phyloP scores from a whole-genome alignment of 1,284 basidiomycete genomes.

The Salmacisia buchloeana region DNA sequence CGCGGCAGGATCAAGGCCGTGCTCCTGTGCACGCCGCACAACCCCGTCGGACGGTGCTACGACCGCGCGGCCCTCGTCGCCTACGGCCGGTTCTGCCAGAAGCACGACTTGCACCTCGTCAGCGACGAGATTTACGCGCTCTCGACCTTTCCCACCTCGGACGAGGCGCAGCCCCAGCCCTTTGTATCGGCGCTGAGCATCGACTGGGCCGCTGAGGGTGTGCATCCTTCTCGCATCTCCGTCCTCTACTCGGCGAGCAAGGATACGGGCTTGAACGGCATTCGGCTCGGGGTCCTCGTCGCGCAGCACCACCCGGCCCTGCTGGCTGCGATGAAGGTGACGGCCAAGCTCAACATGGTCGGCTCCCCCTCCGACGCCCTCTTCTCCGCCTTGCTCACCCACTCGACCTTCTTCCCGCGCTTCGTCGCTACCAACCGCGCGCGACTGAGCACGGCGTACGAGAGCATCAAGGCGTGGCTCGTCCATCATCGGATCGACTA shows the following conservation, averaged over 20 bases:
- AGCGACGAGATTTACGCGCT: slow-evolving; percentile 42
- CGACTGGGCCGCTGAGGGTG: slow-evolving; percentile 24
- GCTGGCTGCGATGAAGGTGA: slow-evolving; percentile 21
- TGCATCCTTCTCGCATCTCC: slow-evolving; percentile 26
- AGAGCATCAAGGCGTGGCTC: slow-evolving; percentile 14
- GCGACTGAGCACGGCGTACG: slow-evolving; percentile 16
- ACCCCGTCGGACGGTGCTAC: slow-evolving; percentile 10
- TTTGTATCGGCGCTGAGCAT: slow-evolving; percentile 33
- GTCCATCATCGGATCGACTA: slow-evolving; percentile 15
- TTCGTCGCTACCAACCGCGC: slow-evolving; percentile 58
- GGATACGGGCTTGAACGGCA: slow-evolving; percentile 40
- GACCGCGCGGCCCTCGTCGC: slow-evolving; percentile 2
- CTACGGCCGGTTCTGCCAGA: slow-evolving; percentile 20
- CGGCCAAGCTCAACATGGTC: slow-evolving; percentile 35
- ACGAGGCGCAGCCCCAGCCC: slow-evolving; percentile 13
- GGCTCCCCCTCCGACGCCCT: slow-evolving; percentile 58
- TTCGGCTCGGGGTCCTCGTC: slow-evolving; percentile 31
- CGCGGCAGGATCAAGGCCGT: slow-evolving; percentile 16
- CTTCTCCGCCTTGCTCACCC: slow-evolving; percentile 22
- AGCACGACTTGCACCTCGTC: slow-evolving; percentile 34
- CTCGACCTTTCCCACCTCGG: slow-evolving; percentile 22
- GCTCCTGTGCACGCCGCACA: slow-evolving; percentile 38
- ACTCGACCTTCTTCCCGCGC: slow-evolving; percentile 14
- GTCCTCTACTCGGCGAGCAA: slow-evolving; percentile 34
- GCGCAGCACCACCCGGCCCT: slow-evolving; percentile 31